A percentile compares a stretch with the other conserved stretches of the same genome.
phyloP scores from a whole-genome alignment of 2,329 filamentous ascomycete species.

The Diaporthe citri region DNA sequence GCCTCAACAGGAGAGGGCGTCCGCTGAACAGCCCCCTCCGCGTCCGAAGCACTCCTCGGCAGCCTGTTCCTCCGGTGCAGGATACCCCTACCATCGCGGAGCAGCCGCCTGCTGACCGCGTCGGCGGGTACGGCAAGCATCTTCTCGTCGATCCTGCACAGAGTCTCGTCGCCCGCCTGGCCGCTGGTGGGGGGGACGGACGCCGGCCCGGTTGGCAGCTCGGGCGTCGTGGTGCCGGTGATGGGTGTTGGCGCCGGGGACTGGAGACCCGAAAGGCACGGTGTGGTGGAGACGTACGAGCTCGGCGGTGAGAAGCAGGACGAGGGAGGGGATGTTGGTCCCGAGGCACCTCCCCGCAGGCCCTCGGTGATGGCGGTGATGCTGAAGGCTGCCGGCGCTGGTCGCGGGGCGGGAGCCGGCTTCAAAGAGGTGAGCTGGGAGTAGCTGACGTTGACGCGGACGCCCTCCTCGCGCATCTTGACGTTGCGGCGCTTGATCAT shows the following conservation, averaged over 20 bases:
- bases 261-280: not conserved
- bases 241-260: not conserved
- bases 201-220: not conserved
- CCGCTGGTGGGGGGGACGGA: not conserved
- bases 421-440: not conserved
- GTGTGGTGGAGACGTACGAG: not conserved
- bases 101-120: slow-evolving; percentile 5
- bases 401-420: not conserved
- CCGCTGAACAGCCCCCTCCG: no score
- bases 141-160: not conserved
- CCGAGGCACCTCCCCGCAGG: no score
- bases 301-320: not conserved
- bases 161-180: not conserved
- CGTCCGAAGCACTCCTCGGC: not conserved
- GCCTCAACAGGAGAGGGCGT: not conserved
- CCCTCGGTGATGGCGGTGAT: no score
- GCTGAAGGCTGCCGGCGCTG: not conserved
- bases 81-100: not conserved
- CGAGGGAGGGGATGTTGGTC: not conserved
- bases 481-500: not conserved
- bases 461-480: slow-evolving; percentile 8
- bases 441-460: not conserved
- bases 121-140: slow-evolving; percentile 7
- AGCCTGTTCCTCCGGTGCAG: not conserved
- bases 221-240: not conserved